Evolutionary conservation across 306 rosid genomes (phyloP), one percentile per base, ranked within the genome.

Genomic region (Mimosa bimucronata): DNA sequence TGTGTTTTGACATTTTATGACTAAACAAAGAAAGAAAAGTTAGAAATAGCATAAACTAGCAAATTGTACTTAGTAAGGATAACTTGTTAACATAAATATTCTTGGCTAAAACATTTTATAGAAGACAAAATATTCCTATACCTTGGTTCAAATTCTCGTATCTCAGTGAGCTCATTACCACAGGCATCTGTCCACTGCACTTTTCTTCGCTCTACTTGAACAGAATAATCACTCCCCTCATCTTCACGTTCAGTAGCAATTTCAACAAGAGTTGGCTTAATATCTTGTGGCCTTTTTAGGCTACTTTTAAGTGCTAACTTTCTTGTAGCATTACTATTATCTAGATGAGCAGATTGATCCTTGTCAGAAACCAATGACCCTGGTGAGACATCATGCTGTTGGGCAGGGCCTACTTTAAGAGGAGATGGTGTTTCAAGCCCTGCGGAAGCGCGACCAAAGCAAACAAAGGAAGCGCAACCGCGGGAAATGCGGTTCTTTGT

Each of bases 151-250:
- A 88, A 93, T 82, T 93, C 97, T 77, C 73, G 89, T 78, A 93
- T 83, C 77, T 88, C 86, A 79, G 82, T 87, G 48, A 93, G 97
- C 80, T 93, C 94, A 48, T 84, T 84, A 57, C 98, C 97, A 60
- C 92, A 90, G 72, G 82, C 76, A 87, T 93, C 98, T 11, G 92
- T 91, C 98, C 98, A 93, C 86, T 87, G 98, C 52, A 91, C 93
- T 80, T 90, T 91, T 82, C 97, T 90, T 73, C 74, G 76, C 83
- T 88, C 93, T 10, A 72, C 77, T 69, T 76, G 87, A 84, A 68
- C 85, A 79, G 83, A 76, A 66, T 73, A 77, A 85, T 83, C 82
- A 75, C 73, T 83, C 64, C 70, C 81, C 48, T 76, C 83, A 78
- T 76, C 77, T 82, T 79, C 87, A 65, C 28, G 73, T 70, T 77